Percentiles rank a stretch among this genome's conserved stretches.
Evolutionary conservation across 257 asterid species (phyloP).

Genomic region (Galeopsis tetrahit): DNA sequence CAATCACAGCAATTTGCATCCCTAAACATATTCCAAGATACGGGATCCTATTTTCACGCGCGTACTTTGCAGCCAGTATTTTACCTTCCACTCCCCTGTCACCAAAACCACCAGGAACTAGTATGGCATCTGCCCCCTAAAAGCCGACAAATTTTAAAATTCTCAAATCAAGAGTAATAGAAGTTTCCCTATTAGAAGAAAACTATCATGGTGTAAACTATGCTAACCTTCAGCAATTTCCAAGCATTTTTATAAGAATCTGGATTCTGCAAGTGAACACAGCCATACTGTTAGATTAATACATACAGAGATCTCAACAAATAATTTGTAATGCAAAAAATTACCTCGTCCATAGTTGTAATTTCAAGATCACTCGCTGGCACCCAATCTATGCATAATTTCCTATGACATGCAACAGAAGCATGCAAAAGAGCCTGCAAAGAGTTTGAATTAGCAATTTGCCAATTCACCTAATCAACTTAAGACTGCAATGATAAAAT

Average conservation of each 20-base stretch:
- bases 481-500: neutral
- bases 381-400: conserved; percentile 84
- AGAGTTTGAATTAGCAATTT: conserved; percentile 29
- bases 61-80: conserved; percentile 78
- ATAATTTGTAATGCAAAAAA: conserved; percentile 25
- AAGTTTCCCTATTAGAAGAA: conserved; percentile 1
- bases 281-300: conserved; percentile 37
- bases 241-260: conserved; percentile 73
- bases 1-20: conserved; percentile 80
- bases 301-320: conserved; percentile 28
- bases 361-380: conserved; percentile 91
- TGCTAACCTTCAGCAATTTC: conserved; percentile 82
- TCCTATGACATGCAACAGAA: conserved; percentile 74
- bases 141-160: conserved; percentile 32
- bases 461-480: conserved; percentile 3
- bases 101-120: conserved; percentile 91
- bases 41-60: conserved; percentile 73
- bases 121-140: conserved; percentile 74
- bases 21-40: conserved; percentile 83
- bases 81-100: conserved; percentile 89
- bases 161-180: conserved; percentile 2
- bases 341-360: conserved; percentile 70
- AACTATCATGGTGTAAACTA: conserved; percentile 23
- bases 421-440: conserved; percentile 98
- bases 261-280: conserved; percentile 62